phyloP scores from a whole-genome alignment of 306 rosid species.

The Astragalus glycyphyllos region DNA sequence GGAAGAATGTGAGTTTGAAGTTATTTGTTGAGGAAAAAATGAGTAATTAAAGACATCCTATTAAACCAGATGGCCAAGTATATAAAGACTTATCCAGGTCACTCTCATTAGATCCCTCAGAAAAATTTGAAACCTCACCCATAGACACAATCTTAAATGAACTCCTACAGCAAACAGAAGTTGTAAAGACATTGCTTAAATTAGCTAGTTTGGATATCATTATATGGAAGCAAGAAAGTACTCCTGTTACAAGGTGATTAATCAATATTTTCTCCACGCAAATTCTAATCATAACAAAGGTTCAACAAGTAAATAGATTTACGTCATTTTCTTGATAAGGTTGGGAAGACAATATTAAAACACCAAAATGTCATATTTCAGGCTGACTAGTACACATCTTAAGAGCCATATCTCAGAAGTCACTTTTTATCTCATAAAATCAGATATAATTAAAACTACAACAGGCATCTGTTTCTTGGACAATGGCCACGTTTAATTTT shows the following conservation, averaged over 20 bases:
- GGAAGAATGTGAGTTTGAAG: not conserved
- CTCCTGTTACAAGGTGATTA: not conserved
- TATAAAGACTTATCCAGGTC: not conserved
- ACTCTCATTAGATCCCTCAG: too few relatives aligned
- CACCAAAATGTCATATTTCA: not conserved
- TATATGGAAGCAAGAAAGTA: not conserved
- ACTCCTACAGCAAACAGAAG: constrained; percentile 10
- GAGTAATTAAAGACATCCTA: not conserved
- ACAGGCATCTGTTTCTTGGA: not conserved
- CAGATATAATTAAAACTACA: not conserved
- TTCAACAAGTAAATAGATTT: constrained; percentile 8
- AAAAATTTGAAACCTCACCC: not conserved
- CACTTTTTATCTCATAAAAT: not conserved
- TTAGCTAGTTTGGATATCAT: not conserved
- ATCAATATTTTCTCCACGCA: not conserved
- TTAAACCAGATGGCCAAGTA: not conserved
- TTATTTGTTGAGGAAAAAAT: too few relatives aligned
- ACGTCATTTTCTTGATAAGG: not conserved
- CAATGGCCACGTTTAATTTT: not conserved
- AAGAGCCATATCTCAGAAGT: not conserved
- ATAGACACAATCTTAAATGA: not conserved
- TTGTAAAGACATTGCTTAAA: not conserved
- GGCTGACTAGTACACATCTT: constrained; percentile 12
- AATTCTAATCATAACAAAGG: constrained; percentile 1
- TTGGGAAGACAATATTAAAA: constrained; percentile 20